A percentile compares a stretch with the other conserved stretches of the same genome.
These are phyloP conservation scores for Lactarius sanguifluus DNA, from an alignment of 768 basidiomycete species.

Conservation along the genomic window DNA sequence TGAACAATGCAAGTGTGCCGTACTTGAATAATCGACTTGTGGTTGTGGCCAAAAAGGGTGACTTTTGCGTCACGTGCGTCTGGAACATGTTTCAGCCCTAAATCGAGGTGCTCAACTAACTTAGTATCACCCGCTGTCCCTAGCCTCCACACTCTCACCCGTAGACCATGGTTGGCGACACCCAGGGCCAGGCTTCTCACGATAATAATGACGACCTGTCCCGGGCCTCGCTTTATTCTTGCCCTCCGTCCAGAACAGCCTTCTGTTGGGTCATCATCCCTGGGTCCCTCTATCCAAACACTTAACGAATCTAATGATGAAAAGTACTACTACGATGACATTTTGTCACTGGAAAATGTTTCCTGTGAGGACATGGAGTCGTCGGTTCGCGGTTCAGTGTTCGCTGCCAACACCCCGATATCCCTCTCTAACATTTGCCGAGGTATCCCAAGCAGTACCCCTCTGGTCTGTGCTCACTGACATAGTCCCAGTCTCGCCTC, in stretches of 20 bases:
- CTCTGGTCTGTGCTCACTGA: too few relatives aligned
- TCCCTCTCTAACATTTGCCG: slow-evolving; percentile 58
- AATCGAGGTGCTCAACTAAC: too few relatives aligned
- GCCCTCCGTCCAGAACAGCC: neutral
- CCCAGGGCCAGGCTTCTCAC: neutral
- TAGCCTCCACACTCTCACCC: neutral
- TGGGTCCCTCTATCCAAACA: too few relatives aligned
- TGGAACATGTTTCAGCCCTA: too few relatives aligned
- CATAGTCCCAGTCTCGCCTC: too few relatives aligned
- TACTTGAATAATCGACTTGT: too few relatives aligned
- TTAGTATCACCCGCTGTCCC: neutral
- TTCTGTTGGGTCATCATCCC: neutral
- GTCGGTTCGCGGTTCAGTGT: neutral
- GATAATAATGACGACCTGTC: neutral
- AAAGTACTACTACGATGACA: too few relatives aligned
- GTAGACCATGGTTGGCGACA: neutral
- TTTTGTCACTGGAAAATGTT: neutral
- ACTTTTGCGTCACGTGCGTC: too few relatives aligned
- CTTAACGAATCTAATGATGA: too few relatives aligned
- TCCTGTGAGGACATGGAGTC: neutral
- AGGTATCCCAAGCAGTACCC: slow-evolving; percentile 49
- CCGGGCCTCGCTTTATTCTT: neutral
- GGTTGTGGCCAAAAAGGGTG: too few relatives aligned
- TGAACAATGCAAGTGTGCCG: neutral
- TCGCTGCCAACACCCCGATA: slow-evolving; percentile 31